phyloP scores from a whole-genome alignment of 495 filamentous ascomycete species.

The Penicillium cinerascens region DNA sequence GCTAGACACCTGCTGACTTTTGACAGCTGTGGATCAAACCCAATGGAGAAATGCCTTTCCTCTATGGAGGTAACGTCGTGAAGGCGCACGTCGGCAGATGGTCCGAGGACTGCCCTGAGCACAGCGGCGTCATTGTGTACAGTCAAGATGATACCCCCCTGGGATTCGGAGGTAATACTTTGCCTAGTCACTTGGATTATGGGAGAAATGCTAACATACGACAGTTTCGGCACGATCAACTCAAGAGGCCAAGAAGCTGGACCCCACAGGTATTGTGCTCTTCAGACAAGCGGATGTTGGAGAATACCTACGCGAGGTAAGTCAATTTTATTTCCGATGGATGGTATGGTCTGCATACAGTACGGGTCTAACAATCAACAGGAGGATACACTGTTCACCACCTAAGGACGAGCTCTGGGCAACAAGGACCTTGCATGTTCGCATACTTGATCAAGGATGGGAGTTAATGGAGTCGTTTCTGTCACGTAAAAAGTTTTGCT shows the following conservation, averaged over 20 bases:
- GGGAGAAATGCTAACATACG: not conserved
- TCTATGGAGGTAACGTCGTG: slow-evolving; percentile 85
- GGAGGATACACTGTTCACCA: slow-evolving; percentile 50
- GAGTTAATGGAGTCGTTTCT: slow-evolving; percentile 25
- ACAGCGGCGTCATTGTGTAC: slow-evolving; percentile 19
- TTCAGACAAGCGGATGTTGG: slow-evolving; percentile 74
- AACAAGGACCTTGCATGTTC: slow-evolving; percentile 15
- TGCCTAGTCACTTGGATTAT: not conserved
- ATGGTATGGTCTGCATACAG: not conserved
- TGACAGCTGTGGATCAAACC: slow-evolving; percentile 76
- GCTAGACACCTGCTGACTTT: not conserved
- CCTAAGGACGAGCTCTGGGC: slow-evolving; percentile 21
- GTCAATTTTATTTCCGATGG: not conserved
- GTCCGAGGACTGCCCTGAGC: slow-evolving; percentile 70
- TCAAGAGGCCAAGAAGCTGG: slow-evolving; percentile 71
- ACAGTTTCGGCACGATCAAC: slow-evolving; percentile 74
- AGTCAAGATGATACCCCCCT: slow-evolving; percentile 12
- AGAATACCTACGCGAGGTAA: slow-evolving; percentile 81
- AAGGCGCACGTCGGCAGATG: slow-evolving; percentile 90
- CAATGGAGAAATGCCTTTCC: slow-evolving; percentile 74
- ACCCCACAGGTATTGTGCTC: slow-evolving; percentile 81
- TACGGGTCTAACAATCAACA: slow-evolving; percentile 22
- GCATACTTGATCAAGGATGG: slow-evolving; percentile 19
- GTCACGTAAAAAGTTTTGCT: slow-evolving; percentile 10
- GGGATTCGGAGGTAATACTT: slow-evolving; percentile 43